Conservation (phyloP, 306 rosid genomes). For the Pyrus bretschneideri region DNA sequence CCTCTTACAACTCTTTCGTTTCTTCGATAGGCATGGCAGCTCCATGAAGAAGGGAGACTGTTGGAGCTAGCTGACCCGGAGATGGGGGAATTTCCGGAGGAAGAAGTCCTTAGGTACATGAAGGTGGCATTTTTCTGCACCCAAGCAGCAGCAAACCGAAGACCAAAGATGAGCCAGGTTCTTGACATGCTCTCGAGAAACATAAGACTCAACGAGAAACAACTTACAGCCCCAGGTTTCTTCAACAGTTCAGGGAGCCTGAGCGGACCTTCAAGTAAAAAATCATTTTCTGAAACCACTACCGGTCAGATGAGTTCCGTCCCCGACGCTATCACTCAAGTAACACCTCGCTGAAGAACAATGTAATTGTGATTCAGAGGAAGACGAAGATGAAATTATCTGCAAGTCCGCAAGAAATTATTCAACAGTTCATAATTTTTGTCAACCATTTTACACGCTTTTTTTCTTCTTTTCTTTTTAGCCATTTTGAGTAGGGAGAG, state of each 20-base stretch:
- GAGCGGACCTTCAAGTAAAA: conserved; percentile 32
- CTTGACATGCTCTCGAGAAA: conserved; percentile 78
- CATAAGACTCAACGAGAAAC: conserved; percentile 58
- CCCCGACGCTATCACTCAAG: conserved; percentile 39
- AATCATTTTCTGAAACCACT: conserved; percentile 11
- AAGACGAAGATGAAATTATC: neutral
- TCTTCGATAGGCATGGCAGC: conserved; percentile 75
- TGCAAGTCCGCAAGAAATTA: neutral
- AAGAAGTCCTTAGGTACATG: conserved; percentile 64
- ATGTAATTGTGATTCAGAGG: neutral
- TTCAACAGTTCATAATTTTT: neutral
- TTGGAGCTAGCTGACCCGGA: conserved; percentile 70
- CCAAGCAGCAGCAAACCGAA: conserved; percentile 62
- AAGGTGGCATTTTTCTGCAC: conserved; percentile 93
- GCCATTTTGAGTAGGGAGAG: neutral
- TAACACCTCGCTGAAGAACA: conserved; percentile 53
- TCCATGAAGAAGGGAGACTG: conserved; percentile 58
- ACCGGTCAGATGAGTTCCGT: conserved; percentile 39
- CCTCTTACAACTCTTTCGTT: conserved; percentile 4
- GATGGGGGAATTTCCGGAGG: conserved; percentile 50
- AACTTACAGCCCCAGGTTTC: conserved; percentile 72
- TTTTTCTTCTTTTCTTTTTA: neutral
- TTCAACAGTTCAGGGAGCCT: conserved; percentile 34
- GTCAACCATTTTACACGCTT: neutral
- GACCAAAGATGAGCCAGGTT: conserved; percentile 75